Percentiles rank a stretch among this genome's conserved stretches.
These are phyloP conservation scores for Beauveria varroae DNA, from an alignment of 2,329 filamentous ascomycete species.

Conservation along the genomic window DNA sequence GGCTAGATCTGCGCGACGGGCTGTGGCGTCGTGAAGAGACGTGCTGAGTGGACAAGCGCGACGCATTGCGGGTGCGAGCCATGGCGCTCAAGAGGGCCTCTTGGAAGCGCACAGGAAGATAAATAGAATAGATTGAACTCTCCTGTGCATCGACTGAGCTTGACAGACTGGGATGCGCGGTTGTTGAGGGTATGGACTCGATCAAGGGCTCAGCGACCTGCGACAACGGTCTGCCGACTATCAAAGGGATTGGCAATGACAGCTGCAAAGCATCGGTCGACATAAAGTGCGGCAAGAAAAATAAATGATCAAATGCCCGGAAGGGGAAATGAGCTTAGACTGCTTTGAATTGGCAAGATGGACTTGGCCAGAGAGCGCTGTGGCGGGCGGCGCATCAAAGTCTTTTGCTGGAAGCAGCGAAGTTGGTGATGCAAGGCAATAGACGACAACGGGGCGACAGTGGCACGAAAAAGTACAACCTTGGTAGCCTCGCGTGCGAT, in stretches of 20 bases:
- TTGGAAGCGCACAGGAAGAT: not conserved
- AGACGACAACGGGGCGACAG: not conserved
- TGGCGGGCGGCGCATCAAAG: not conserved
- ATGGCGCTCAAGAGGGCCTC: not conserved
- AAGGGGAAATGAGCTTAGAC: no score
- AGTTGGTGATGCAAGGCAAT: not conserved
- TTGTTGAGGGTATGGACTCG: not conserved
- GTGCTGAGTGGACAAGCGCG: not conserved
- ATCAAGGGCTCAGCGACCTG: not conserved
- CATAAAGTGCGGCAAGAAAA: not conserved
- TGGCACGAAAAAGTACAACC: not conserved
- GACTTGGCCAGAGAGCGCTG: not conserved
- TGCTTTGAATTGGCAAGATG: not conserved
- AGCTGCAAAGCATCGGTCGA: not conserved
- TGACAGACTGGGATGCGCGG: not conserved
- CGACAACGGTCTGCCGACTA: not conserved
- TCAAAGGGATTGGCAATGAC: not conserved
- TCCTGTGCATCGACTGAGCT: not conserved
- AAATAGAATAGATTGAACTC: not conserved
- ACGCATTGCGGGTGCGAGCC: slow-evolving; percentile 3
- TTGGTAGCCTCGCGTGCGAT: not conserved
- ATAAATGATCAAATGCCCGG: not conserved
- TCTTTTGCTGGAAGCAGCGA: not conserved
- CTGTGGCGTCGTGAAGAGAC: not conserved
- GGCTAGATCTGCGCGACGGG: slow-evolving; percentile 2